Evolutionary conservation across 1,139 yeast genomes (phyloP).

Genomic region (Meyerozyma carpophila): DNA sequence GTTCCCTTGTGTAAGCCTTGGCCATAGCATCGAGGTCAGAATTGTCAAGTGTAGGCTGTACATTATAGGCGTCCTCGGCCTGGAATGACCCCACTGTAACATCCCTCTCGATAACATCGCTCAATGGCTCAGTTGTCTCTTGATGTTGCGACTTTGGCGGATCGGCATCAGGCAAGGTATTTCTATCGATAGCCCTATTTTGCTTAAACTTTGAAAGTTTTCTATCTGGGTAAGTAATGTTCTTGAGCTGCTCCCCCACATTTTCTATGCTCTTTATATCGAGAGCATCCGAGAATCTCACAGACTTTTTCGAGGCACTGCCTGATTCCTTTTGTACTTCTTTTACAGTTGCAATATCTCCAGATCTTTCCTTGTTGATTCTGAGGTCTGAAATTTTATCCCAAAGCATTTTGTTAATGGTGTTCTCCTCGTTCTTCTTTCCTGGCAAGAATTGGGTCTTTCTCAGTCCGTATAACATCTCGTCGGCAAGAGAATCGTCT

Average conservation of each 20-base stretch:
- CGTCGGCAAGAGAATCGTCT: slow-evolving; percentile 22
- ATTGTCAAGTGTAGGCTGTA: neutral
- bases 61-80: neutral
- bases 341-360: neutral
- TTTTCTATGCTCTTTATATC: slow-evolving; percentile 59
- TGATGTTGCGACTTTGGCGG: neutral
- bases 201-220: slow-evolving; percentile 11
- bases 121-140: neutral
- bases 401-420: slow-evolving; percentile 26
- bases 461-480: slow-evolving; percentile 18
- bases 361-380: neutral
- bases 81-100: neutral
- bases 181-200: slow-evolving; percentile 3
- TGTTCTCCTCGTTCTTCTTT: slow-evolving; percentile 5
- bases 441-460: slow-evolving; percentile 10
- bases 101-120: neutral
- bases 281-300: slow-evolving; percentile 46
- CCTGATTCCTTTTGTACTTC: neutral
- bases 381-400: slow-evolving; percentile 23
- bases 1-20: slow-evolving; percentile 2
- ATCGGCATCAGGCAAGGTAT: neutral
- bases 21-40: slow-evolving; percentile 1
- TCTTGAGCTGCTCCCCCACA: slow-evolving; percentile 44
- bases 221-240: slow-evolving; percentile 14
- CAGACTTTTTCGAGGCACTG: slow-evolving; percentile 31